Base-by-base conservation (phyloP, 345 rosid species). In the Punica granatum region DNA sequence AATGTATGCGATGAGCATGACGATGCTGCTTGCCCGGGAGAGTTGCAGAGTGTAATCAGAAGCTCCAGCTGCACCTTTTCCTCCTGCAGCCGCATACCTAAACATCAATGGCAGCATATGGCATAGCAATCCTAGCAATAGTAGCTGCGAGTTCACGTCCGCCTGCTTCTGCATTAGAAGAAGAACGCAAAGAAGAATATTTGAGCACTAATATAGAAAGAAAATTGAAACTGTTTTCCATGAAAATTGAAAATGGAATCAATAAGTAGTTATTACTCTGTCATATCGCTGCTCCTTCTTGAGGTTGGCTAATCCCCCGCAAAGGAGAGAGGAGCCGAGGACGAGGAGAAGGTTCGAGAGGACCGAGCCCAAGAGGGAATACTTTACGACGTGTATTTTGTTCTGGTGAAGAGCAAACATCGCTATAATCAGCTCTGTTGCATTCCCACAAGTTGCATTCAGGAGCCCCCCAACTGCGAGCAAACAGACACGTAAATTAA, bases 381-480 rank as follows among this genome's bases (percentile, higher is more conserved):
- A 86, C 76, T 90, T 93, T 58, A 93, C 78, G 30, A 93, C 92
- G 60, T 78, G 77, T 58, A 90, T 85, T 71, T 90, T 93, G 73
- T 75, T 76, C 66, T 81, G 82, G 77, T 78, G 70, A 11, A 93
- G 89, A 49, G 98, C 98, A 44, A 90, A 72, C 21, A 92, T n/a
- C 34, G 98, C 93, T 75, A 93, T 93, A 73, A 93, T 93, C 79
- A 90, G 70, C 81, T 93, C 98, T 16, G 96, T 87, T 42, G 90
- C 98, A 75, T 93, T 93, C 6, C 98, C 98, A 64, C 98, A 93
- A 15, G 98, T 93, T 69, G 98, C 97, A 72, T 90, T 93, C 60
- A 93, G 78, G 16, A 93, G 83, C 46, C 98, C 98, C 56, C 98
- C 98, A 68, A 90, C 98, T 93, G 83, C 76, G 80, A 25, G 65